Evolutionary conservation across 2,329 filamentous ascomycete genomes (phyloP), one percentile per base, ranked within the genome.

Genomic region (Trichoderma asperellum): DNA sequence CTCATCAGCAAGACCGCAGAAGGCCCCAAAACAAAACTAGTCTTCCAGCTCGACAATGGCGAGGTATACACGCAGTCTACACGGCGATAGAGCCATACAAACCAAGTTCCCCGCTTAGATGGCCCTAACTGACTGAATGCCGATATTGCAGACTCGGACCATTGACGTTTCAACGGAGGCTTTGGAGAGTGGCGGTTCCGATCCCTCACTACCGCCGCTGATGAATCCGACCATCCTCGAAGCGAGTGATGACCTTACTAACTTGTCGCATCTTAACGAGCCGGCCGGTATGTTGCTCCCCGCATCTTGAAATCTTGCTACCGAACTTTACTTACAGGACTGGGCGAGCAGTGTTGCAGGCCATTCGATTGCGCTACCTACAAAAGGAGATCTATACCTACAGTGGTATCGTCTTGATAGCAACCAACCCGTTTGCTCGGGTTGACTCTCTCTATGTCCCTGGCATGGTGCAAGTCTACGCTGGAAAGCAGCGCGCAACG

Each of bases 331-430:
- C 75, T 78, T 71, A 79, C 68, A 69, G 68, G 63, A 60, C 29
- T 64, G 57, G 55, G 69, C 57, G 35, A 70, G 75, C 80, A 97
- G 96, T 99, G 71, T 85, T 99, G 73, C 96, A 99, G 86, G 96
- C 96, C 68, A 99, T 99, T 81, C 94, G 94, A 79, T 88, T 99
- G 78, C 93, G 96, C 80, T 99, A 99, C 83, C 87, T 92, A 72
- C 96, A 99, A 81, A 98, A 98, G 83, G 96, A 99, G 81, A 99
- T 99, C 77, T 99, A 99, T 86, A 99, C 96, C 77, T 99, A 99
- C 85, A 97, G 93, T 79, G 96, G 96, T 79, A 98, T 99, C 78
- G 96, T 99, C 73, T 87, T 99, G 75, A 99, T 99, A 83, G 96
- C 96, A 72, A 97, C 96, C 72, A 99, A 99, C 83, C 96, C 96